These are phyloP conservation scores for Nothopassalora personata DNA, from an alignment of 2,329 filamentous ascomycete genomes.

Conservation along the genomic window DNA sequence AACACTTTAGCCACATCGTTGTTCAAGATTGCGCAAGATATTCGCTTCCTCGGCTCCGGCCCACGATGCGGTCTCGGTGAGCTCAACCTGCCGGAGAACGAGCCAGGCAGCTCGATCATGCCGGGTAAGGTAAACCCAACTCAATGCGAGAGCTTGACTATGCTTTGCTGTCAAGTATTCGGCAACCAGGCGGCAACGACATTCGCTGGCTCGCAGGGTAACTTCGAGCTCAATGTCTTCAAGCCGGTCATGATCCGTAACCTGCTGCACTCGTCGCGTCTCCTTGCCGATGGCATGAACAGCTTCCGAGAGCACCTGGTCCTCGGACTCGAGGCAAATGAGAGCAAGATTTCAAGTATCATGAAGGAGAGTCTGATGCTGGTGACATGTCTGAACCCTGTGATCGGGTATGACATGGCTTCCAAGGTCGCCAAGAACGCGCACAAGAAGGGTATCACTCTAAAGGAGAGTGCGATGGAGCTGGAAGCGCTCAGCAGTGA, in stretches of 20 bases:
- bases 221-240: slow-evolving; percentile 99
- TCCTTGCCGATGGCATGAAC: slow-evolving; percentile 86
- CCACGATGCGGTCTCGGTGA: slow-evolving; percentile 94
- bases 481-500: slow-evolving; percentile 80
- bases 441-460: slow-evolving; percentile 92
- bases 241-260: slow-evolving; percentile 96
- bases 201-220: slow-evolving; percentile 92
- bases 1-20: slow-evolving; percentile 89
- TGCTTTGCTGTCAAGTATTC: slow-evolving; percentile 97
- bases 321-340: slow-evolving; percentile 81
- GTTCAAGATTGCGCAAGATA: slow-evolving; percentile 97
- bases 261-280: slow-evolving; percentile 82
- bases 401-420: slow-evolving; percentile 96
- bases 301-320: slow-evolving; percentile 95
- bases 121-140: slow-evolving; percentile 99
- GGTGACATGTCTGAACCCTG: slow-evolving; percentile 93
- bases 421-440: slow-evolving; percentile 97
- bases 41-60: slow-evolving; percentile 92
- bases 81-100: slow-evolving; percentile 90
- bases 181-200: slow-evolving; percentile 93
- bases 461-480: slow-evolving; percentile 92
- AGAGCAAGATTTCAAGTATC: slow-evolving; percentile 82
- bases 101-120: slow-evolving; percentile 98
- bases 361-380: slow-evolving; percentile 98
- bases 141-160: slow-evolving; percentile 94